Conservation (phyloP, 768 basidiomycete species). For the Pleurotus giganteus region DNA sequence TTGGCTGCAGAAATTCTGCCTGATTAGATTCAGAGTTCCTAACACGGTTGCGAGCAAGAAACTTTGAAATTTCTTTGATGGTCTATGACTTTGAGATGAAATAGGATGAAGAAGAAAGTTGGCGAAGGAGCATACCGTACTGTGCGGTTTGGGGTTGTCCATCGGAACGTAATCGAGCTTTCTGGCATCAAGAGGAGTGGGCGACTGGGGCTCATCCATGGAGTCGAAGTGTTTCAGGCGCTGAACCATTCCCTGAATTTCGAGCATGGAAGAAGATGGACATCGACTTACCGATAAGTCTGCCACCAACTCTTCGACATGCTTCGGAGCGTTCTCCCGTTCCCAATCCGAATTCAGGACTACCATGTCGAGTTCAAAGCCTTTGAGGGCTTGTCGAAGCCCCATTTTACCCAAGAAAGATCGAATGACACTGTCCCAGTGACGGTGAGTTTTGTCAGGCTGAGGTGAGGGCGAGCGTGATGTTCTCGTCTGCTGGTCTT, state of each 20-base stretch:
- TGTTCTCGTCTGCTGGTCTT: constrained; percentile 11
- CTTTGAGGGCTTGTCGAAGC: constrained; percentile 55
- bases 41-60: constrained; percentile 68
- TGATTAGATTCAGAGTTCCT: constrained; percentile 78
- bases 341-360: constrained; percentile 71
- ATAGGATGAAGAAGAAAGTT: not conserved
- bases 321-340: constrained; percentile 49
- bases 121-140: constrained; percentile 46
- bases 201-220: not conserved
- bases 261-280: not conserved
- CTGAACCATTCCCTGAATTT: not conserved
- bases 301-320: constrained; percentile 49
- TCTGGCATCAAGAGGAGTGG: constrained; percentile 53
- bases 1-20: constrained; percentile 64
- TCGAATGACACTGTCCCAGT: constrained; percentile 62
- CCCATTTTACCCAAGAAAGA: constrained; percentile 54
- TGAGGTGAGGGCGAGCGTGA: constrained; percentile 38
- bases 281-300: constrained; percentile 46
- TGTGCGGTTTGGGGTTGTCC: constrained; percentile 51
- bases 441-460: constrained; percentile 37
- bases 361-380: constrained; percentile 70
- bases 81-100: constrained; percentile 36
- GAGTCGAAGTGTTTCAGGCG: constrained; percentile 11
- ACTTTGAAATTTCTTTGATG: constrained; percentile 67
- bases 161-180: constrained; percentile 62